These are phyloP conservation scores for Komagataea norvegica DNA, from an alignment of 1,139 yeast genomes.

Conservation along the genomic window DNA sequence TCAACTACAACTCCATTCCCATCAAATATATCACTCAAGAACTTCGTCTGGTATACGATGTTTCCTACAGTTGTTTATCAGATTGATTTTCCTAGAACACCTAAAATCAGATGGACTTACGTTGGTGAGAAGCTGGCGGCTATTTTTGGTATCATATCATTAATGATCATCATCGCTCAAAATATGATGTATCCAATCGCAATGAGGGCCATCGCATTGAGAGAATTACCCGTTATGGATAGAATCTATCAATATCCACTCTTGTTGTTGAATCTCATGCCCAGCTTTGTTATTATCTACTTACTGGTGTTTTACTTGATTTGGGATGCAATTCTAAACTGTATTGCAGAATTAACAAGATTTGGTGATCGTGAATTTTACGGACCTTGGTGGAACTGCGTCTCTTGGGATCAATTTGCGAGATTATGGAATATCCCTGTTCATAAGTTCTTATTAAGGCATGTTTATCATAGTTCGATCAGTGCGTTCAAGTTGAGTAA, in stretches of 20 bases:
- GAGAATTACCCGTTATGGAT: conserved; percentile 42
- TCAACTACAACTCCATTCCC: conserved; percentile 53
- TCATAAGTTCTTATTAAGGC: conserved; percentile 84
- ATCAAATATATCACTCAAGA: conserved; percentile 54
- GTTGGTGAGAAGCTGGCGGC: conserved; percentile 71
- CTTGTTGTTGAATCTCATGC: conserved; percentile 68
- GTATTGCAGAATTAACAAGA: conserved; percentile 78
- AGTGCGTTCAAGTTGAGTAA: conserved; percentile 68
- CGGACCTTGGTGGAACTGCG: conserved; percentile 97
- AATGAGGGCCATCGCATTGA: conserved; percentile 48
- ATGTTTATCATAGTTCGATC: conserved; percentile 89
- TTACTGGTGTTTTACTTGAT: conserved; percentile 78
- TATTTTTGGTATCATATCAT: conserved; percentile 76
- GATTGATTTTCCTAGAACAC: conserved; percentile 74
- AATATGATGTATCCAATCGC: conserved; percentile 74
- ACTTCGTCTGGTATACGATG: conserved; percentile 77
- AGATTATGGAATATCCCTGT: conserved; percentile 95
- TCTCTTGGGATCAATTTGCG: conserved; percentile 91
- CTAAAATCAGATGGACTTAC: conserved; percentile 62
- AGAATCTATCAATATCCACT: conserved; percentile 52
- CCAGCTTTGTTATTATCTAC: conserved; percentile 72
- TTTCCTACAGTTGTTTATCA: conserved; percentile 88
- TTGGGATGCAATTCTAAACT: conserved; percentile 91
- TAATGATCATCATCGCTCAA: conserved; percentile 83
- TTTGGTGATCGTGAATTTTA: conserved; percentile 92